A percentile compares a stretch with the other conserved stretches of the same genome.
These are phyloP conservation scores for Talaromyces verruculosus DNA, from an alignment of 2,329 filamentous ascomycete species.

Conservation along the genomic window DNA sequence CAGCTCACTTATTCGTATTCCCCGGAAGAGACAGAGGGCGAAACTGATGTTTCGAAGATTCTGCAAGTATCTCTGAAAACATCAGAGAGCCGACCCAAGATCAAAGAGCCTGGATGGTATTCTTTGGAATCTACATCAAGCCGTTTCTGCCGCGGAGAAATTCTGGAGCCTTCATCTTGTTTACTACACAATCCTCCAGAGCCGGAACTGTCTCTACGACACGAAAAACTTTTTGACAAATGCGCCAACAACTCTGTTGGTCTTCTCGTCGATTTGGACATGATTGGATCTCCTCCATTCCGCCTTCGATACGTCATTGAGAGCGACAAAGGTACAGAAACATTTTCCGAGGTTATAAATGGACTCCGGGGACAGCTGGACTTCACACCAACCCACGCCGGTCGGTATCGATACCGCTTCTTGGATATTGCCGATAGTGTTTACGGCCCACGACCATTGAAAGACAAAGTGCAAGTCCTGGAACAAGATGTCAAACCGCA, in stretches of 20 bases:
- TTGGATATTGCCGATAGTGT: conserved; percentile 76
- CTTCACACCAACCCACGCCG: conserved; percentile 75
- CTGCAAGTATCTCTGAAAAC: conserved; percentile 59
- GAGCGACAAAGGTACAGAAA: conserved; percentile 56
- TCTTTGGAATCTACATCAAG: conserved; percentile 77
- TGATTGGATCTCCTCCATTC: conserved; percentile 92
- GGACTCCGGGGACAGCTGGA: conserved; percentile 81
- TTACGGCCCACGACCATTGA: conserved; percentile 67
- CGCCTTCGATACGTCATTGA: conserved; percentile 73
- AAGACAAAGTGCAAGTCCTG: conserved; percentile 62
- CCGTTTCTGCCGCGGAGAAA: conserved; percentile 79
- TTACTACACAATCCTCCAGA: conserved; percentile 87
- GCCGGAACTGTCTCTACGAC: conserved; percentile 70
- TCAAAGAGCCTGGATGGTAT: conserved; percentile 81
- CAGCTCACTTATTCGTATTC: conserved; percentile 80
- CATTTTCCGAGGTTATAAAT: conserved; percentile 59
- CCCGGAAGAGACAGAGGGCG: conserved; percentile 69
- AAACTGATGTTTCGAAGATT: conserved; percentile 57
- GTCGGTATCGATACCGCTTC: conserved; percentile 85
- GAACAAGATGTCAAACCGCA: conserved; percentile 93
- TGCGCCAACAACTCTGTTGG: conserved; percentile 94
- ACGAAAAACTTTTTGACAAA: conserved; percentile 86
- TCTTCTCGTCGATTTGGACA: conserved; percentile 80
- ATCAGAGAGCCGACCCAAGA: conserved; percentile 62
- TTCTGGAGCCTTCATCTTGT: conserved; percentile 92